Conservation (phyloP, 768 basidiomycete genomes). For the Clitopilus passeckerianus region DNA sequence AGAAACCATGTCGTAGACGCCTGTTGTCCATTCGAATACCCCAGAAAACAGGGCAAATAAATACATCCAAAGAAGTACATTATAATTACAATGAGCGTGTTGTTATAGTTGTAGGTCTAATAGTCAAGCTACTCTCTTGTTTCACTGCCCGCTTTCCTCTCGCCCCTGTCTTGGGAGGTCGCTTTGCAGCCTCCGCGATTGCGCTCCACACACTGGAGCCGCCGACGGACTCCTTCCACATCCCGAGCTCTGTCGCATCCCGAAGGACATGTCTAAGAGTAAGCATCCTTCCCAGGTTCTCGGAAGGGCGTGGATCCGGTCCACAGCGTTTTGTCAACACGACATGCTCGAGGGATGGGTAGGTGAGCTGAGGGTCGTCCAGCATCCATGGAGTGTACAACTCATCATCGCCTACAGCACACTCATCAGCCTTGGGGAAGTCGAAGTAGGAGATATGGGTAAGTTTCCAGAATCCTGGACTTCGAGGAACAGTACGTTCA, state of each 20-base stretch:
- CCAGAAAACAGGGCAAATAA: background rate
- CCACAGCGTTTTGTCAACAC: conserved; percentile 23
- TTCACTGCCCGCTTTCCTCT: background rate
- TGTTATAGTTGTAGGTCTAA: background rate
- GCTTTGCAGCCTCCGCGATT: conserved; percentile 9
- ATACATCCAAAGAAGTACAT: background rate
- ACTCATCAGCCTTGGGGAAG: conserved; percentile 9
- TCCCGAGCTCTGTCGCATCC: conserved; percentile 26
- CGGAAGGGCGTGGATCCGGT: conserved; percentile 14
- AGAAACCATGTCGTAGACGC: too few relatives aligned
- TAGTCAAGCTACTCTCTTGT: background rate
- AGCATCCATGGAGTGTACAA: conserved; percentile 13
- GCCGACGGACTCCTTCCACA: conserved; percentile 28
- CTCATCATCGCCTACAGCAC: conserved; percentile 2
- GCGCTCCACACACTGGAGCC: conserved; percentile 26
- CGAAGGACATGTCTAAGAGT: conserved; percentile 22
- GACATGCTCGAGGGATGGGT: conserved; percentile 23
- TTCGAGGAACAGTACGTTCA: conserved; percentile 18
- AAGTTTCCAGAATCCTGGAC: conserved; percentile 16
- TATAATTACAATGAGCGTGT: background rate
- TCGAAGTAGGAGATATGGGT: conserved; percentile 25
- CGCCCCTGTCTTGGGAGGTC: background rate
- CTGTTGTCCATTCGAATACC: too few relatives aligned
- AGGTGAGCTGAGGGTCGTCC: conserved; percentile 11
- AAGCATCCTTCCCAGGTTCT: conserved; percentile 14